Evolutionary conservation across 148 eudicot genomes (phyloP).

Genomic region (Hydrangea macrophylla): DNA sequence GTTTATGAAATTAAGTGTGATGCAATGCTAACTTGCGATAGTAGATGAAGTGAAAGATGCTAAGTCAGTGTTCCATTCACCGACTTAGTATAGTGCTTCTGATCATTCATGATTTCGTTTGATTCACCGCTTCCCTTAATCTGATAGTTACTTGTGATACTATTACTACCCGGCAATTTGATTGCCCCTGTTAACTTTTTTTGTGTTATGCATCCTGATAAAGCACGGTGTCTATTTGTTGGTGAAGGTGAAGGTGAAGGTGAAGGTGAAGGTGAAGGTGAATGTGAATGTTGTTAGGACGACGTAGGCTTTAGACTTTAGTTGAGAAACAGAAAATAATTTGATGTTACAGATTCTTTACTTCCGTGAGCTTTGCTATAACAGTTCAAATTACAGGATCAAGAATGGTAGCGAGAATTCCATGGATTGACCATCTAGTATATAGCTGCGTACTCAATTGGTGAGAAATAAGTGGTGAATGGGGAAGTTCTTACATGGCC

Average conservation of each 20-base stretch:
- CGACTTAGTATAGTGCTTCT: too few species aligned
- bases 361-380: not conserved
- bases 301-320: not conserved
- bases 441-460: too few species aligned
- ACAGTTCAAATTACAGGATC: not conserved
- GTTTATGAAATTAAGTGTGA: not conserved
- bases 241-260: not conserved
- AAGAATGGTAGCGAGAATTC: too few species aligned
- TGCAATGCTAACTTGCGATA: not conserved
- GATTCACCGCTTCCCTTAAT: not conserved
- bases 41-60: not conserved
- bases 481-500: too few species aligned
- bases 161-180: not conserved
- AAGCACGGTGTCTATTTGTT: not conserved
- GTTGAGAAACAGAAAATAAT: not conserved
- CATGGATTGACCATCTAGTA: too few species aligned
- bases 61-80: not conserved
- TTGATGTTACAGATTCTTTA: not conserved
- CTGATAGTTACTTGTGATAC: not conserved
- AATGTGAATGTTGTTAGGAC: too few species aligned
- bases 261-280: too few species aligned
- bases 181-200: too few species aligned
- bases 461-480: too few species aligned
- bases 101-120: constrained; percentile 1
- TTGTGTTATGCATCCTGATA: not conserved